Evolutionary conservation across 148 eudicot genomes (phyloP).

Genomic region (Agrostemma githago): DNA sequence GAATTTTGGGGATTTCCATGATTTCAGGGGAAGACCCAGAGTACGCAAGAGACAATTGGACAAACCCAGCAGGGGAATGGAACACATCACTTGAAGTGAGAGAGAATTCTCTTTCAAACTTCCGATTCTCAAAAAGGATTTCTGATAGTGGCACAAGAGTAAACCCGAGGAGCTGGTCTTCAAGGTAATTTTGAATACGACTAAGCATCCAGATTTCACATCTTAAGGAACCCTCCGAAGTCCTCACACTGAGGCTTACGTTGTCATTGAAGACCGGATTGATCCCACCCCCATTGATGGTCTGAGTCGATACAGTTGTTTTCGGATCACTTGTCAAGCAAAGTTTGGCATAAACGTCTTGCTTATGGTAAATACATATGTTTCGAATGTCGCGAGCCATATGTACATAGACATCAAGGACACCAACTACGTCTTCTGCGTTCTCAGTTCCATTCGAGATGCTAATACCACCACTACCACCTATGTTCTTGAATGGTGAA

Average conservation of each 20-base stretch:
- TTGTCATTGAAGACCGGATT: constrained; percentile 81
- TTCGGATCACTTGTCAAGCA: constrained; percentile 85
- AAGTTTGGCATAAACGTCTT: constrained; percentile 95
- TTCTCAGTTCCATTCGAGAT: constrained; percentile 35
- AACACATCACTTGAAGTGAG: constrained; percentile 90
- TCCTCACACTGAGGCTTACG: constrained; percentile 46
- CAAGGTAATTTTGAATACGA: constrained; percentile 86
- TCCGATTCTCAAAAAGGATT: constrained; percentile 55
- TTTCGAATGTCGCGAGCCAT: constrained; percentile 89
- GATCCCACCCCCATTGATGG: constrained; percentile 81
- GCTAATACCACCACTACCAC: constrained; percentile 32
- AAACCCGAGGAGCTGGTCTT: constrained; percentile 90
- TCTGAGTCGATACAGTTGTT: constrained; percentile 67
- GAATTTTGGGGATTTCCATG: constrained; percentile 42
- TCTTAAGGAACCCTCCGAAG: constrained; percentile 58
- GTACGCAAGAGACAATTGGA: constrained; percentile 69
- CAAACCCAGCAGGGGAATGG: constrained; percentile 94
- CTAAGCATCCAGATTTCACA: constrained; percentile 99
- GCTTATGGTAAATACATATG: constrained; percentile 95
- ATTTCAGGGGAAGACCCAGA: constrained; percentile 73
- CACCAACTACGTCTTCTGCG: constrained; percentile 44
- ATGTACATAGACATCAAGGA: constrained; percentile 73
- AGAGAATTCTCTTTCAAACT: constrained; percentile 74
- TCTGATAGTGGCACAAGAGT: constrained; percentile 87
- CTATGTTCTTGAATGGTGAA: constrained; percentile 62